These are phyloP conservation scores for Rubia peregrina DNA, from an alignment of 305 asterid genomes.

Conservation along the genomic window DNA sequence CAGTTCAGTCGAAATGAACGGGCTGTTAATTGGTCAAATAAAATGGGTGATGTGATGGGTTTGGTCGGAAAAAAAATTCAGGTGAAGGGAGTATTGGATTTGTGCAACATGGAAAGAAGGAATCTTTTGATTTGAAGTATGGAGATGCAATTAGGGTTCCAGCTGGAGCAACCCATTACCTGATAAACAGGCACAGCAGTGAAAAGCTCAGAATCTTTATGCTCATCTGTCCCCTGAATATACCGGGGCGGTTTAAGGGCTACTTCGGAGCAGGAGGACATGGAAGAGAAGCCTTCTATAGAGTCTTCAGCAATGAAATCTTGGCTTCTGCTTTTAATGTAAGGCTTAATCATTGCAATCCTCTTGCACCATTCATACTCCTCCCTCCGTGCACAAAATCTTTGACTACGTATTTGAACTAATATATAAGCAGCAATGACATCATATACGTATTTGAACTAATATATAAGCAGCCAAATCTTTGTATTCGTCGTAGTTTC, in stretches of 20 bases:
- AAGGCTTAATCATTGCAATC: background rate
- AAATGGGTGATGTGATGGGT: background rate
- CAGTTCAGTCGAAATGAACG: background rate
- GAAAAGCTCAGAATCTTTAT: constrained; percentile 26
- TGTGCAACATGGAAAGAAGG: constrained; percentile 20
- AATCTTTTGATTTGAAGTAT: constrained; percentile 23
- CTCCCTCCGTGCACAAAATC: too few species aligned
- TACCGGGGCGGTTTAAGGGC: constrained; percentile 30
- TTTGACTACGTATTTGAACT: too few species aligned
- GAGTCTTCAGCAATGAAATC: constrained; percentile 36
- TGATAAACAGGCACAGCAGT: constrained; percentile 25
- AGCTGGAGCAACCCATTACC: constrained; percentile 28
- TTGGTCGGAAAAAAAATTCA: constrained; percentile 8
- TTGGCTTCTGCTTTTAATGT: constrained; percentile 45
- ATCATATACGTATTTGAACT: too few species aligned
- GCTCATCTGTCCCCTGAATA: constrained; percentile 28
- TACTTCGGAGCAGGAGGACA: constrained; percentile 39
- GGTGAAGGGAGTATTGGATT: constrained; percentile 29
- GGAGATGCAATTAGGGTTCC: constrained; percentile 36
- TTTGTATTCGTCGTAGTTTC: too few species aligned
- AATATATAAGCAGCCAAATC: too few species aligned
- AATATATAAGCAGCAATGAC: too few species aligned
- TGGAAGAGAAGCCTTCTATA: constrained; percentile 37
- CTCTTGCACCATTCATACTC: background rate
- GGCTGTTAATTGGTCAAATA: too few species aligned